Evolutionary conservation across 371 early-diverging fungal genomes (phyloP).

Genomic region (Circinella minor): DNA sequence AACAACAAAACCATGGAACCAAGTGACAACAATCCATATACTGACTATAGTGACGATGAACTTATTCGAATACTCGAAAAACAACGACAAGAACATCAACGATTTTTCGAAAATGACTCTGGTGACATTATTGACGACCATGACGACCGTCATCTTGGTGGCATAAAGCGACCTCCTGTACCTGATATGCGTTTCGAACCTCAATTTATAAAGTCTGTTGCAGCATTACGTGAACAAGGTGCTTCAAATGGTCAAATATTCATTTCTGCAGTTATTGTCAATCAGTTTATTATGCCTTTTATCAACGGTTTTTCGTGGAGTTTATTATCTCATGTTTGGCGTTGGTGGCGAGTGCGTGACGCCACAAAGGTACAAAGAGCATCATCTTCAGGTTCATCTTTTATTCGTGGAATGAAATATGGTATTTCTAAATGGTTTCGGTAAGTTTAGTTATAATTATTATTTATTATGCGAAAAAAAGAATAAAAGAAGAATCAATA

Average conservation of each 20-base stretch:
- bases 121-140: slow-evolving; percentile 20
- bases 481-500: too few species aligned
- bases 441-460: slow-evolving; percentile 26
- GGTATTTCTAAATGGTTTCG: slow-evolving; percentile 35
- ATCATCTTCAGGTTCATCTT: slow-evolving; percentile 17
- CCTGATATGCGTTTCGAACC: slow-evolving; percentile 56
- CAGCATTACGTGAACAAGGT: slow-evolving; percentile 31
- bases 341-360: slow-evolving; percentile 42
- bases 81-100: slow-evolving; percentile 34
- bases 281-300: slow-evolving; percentile 52
- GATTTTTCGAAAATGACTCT: slow-evolving; percentile 17
- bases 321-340: slow-evolving; percentile 40
- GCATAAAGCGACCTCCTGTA: slow-evolving; percentile 35
- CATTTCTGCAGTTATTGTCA: slow-evolving; percentile 42
- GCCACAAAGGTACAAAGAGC: slow-evolving; percentile 11
- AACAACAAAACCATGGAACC: neutral
- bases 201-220: slow-evolving; percentile 42
- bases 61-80: slow-evolving; percentile 34
- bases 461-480: neutral
- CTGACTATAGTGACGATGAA: slow-evolving; percentile 27
- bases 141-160: slow-evolving; percentile 13
- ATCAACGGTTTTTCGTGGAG: slow-evolving; percentile 50
- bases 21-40: neutral
- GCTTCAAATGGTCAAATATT: slow-evolving; percentile 34
- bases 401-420: slow-evolving; percentile 33